These are phyloP conservation scores for Craspedostauros australis DNA, from an alignment of 108 stramenopile genomes.

Conservation along the genomic window DNA sequence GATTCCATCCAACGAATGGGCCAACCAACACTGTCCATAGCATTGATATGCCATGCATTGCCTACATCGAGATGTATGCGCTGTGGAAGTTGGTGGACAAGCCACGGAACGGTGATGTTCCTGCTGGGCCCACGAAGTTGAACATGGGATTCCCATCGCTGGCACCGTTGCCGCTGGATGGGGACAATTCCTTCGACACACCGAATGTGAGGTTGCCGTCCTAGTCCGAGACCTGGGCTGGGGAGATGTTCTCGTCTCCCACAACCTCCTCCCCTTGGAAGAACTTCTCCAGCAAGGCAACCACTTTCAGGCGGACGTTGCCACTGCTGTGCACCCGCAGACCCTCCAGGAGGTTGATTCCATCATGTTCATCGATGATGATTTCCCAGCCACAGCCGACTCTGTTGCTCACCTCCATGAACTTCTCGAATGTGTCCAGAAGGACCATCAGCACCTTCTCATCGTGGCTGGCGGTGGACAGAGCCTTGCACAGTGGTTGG, in stretches of 20 bases:
- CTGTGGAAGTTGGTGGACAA: too few species aligned
- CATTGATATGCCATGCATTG: too few species aligned
- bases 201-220: constrained; percentile 54
- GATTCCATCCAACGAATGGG: too few species aligned
- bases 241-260: constrained; percentile 72
- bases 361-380: constrained; percentile 65
- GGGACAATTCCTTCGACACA: constrained; percentile 12
- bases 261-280: constrained; percentile 64
- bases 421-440: constrained; percentile 68
- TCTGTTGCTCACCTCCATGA: constrained; percentile 39
- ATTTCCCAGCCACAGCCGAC: constrained; percentile 18
- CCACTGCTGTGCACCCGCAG: constrained; percentile 80
- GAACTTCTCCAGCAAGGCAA: constrained; percentile 74
- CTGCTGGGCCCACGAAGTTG: too few species aligned
- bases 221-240: constrained; percentile 25
- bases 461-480: constrained; percentile 37
- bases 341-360: constrained; percentile 67
- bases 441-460: constrained; percentile 46
- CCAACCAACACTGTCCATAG: too few species aligned
- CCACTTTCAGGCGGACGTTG: constrained; percentile 64
- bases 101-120: too few species aligned
- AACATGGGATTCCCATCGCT: too few species aligned
- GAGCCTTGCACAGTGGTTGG: constrained; percentile 52
- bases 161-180: too few species aligned
- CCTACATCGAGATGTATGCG: too few species aligned